These are phyloP conservation scores for Cyberlindnera samutprakarnensis DNA, from an alignment of 805 yeast species.

Conservation along the genomic window DNA sequence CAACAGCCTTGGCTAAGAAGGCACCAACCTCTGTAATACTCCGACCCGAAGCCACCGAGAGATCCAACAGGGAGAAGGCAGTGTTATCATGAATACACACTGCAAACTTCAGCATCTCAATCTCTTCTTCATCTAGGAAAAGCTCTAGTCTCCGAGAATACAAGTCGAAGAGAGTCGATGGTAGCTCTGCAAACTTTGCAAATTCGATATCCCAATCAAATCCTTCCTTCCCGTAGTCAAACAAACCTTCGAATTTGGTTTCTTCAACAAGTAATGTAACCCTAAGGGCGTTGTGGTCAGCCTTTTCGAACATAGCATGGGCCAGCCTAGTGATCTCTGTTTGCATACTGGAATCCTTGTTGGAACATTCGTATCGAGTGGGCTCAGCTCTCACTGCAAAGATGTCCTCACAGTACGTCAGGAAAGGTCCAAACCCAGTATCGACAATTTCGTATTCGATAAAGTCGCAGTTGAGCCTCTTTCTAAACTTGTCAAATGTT, in stretches of 20 bases:
- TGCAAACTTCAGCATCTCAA: conserved; percentile 30
- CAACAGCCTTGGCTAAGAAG: conserved; percentile 28
- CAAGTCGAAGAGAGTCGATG: conserved; percentile 9
- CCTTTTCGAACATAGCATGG: background rate
- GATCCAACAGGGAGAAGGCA: conserved; percentile 29
- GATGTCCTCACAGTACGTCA: background rate
- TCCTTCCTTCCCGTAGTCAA: background rate
- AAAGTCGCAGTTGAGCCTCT: conserved; percentile 13
- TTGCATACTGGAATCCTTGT: background rate
- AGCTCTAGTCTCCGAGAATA: conserved; percentile 12
- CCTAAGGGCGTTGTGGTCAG: background rate
- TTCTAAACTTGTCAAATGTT: conserved; percentile 11
- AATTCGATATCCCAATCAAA: conserved; percentile 17
- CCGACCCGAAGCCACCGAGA: conserved; percentile 30
- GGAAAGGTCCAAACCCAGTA: background rate
- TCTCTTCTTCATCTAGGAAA: conserved; percentile 18
- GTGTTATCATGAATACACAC: conserved; percentile 31
- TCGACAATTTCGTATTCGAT: conserved; percentile 7
- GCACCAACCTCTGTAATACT: conserved; percentile 27
- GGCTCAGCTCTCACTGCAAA: background rate
- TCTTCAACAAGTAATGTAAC: background rate
- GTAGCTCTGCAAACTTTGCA: conserved; percentile 6
- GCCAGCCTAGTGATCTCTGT: background rate
- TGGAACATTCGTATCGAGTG: too few relatives aligned
- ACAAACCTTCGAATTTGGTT: background rate